These are phyloP conservation scores for Myxozyma lipomycoides DNA, from an alignment of 805 yeast genomes.

Conservation along the genomic window DNA sequence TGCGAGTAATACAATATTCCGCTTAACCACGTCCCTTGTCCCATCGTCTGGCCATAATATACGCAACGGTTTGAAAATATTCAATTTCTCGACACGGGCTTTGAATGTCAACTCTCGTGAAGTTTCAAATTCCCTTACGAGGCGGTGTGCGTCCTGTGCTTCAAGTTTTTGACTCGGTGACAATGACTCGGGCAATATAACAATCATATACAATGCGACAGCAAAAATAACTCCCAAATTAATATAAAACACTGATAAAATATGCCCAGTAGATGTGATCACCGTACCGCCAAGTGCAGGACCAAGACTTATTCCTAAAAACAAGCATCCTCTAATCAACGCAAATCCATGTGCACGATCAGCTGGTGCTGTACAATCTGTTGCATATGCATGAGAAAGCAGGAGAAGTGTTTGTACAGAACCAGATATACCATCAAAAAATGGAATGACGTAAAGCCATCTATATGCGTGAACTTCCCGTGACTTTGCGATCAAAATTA, in stretches of 20 bases:
- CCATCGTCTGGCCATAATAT: slow-evolving; percentile 26
- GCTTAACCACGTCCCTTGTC: slow-evolving; percentile 10
- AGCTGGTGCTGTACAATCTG: slow-evolving; percentile 65
- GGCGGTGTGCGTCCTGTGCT: slow-evolving; percentile 8
- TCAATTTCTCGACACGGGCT: slow-evolving; percentile 9
- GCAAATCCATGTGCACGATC: slow-evolving; percentile 43
- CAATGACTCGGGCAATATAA: slow-evolving; percentile 24
- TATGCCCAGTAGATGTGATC: slow-evolving; percentile 8
- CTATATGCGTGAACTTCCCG: slow-evolving; percentile 22
- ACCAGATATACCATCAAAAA: slow-evolving; percentile 55
- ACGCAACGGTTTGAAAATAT: slow-evolving; percentile 31
- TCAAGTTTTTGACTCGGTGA: slow-evolving; percentile 3
- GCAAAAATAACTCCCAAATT: background rate
- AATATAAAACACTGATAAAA: slow-evolving; percentile 12
- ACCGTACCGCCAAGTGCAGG: slow-evolving; percentile 31
- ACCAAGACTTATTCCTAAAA: slow-evolving; percentile 33
- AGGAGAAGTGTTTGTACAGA: slow-evolving; percentile 54
- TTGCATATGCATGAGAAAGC: slow-evolving; percentile 61
- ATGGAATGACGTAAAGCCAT: slow-evolving; percentile 43
- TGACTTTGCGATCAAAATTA: slow-evolving; percentile 2
- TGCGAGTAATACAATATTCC: slow-evolving; percentile 14
- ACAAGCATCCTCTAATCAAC: slow-evolving; percentile 30
- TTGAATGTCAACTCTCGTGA: slow-evolving; percentile 1
- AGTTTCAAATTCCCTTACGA: background rate
- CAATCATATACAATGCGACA: background rate